Conservation (phyloP, 2,329 filamentous ascomycete genomes). For the Setomelanomma holmii region DNA sequence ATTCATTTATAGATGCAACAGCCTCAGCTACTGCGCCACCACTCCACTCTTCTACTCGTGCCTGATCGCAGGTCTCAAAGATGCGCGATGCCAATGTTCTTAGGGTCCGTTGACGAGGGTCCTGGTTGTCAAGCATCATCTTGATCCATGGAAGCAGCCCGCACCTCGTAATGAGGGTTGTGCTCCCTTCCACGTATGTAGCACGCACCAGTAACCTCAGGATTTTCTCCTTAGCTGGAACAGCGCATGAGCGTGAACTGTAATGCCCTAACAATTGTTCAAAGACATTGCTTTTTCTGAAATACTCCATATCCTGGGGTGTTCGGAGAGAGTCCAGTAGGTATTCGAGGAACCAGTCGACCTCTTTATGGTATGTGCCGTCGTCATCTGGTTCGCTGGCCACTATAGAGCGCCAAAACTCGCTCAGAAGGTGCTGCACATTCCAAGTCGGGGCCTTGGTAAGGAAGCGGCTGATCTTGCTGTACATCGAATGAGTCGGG, state of each 20-base stretch:
- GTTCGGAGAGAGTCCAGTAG: constrained; percentile 72
- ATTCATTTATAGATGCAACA: constrained; percentile 10
- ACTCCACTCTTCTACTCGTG: constrained; percentile 73
- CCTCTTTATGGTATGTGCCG: constrained; percentile 71
- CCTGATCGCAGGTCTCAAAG: constrained; percentile 70
- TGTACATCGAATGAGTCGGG: constrained; percentile 82
- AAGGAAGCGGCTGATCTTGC: constrained; percentile 85
- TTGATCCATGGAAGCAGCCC: constrained; percentile 79
- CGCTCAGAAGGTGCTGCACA: constrained; percentile 60
- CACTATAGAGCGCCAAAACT: constrained; percentile 73
- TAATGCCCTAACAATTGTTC: constrained; percentile 77
- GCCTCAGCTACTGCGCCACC: constrained; percentile 40
- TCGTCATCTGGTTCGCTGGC: constrained; percentile 78
- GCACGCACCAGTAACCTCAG: constrained; percentile 69
- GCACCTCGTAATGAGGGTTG: constrained; percentile 79
- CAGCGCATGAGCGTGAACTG: constrained; percentile 68
- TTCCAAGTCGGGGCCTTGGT: constrained; percentile 80
- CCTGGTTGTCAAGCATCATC: constrained; percentile 60
- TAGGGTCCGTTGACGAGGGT: constrained; percentile 59
- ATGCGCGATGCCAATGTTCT: constrained; percentile 64
- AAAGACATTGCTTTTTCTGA: constrained; percentile 69
- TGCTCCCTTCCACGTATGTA: constrained; percentile 74
- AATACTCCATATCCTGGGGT: constrained; percentile 65
- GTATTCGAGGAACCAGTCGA: constrained; percentile 76
- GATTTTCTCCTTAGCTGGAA: constrained; percentile 68